phyloP scores from a whole-genome alignment of 805 yeast genomes.

The Teunomyces gatunensis region DNA sequence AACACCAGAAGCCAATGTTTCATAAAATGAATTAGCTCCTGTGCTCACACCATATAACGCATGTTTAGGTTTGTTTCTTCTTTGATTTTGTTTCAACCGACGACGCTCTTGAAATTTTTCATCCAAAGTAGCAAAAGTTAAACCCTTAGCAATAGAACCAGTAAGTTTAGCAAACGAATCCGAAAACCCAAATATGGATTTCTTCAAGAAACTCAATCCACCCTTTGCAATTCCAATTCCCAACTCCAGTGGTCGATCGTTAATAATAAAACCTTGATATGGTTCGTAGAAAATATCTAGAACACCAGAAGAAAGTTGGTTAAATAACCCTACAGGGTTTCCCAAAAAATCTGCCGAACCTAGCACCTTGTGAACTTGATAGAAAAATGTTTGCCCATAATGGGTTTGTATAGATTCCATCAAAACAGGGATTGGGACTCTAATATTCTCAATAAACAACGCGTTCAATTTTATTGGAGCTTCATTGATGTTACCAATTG shows the following conservation, averaged over 20 bases:
- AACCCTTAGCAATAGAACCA: constrained; percentile 91
- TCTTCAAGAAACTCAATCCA: constrained; percentile 88
- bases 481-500: constrained; percentile 93
- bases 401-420: constrained; percentile 73
- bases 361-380: constrained; percentile 85
- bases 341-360: constrained; percentile 97
- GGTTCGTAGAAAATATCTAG: constrained; percentile 97
- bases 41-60: constrained; percentile 79
- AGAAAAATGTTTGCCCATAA: constrained; percentile 87
- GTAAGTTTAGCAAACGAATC: constrained; percentile 92
- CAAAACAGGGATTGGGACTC: constrained; percentile 79
- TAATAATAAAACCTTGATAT: constrained; percentile 90
- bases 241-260: constrained; percentile 92
- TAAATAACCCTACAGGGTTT: constrained; percentile 95
- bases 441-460: constrained; percentile 78
- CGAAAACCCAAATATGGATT: constrained; percentile 90
- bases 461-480: constrained; percentile 93
- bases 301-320: constrained; percentile 90
- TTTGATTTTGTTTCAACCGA: constrained; percentile 65
- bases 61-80: constrained; percentile 78
- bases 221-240: constrained; percentile 97
- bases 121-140: constrained; percentile 88
- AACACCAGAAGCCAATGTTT: constrained; percentile 82
- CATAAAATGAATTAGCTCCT: constrained; percentile 88
- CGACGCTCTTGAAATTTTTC: constrained; percentile 78